These are phyloP conservation scores for Trichoderma asperelloides DNA, from an alignment of 495 filamentous ascomycete genomes.

Conservation along the genomic window DNA sequence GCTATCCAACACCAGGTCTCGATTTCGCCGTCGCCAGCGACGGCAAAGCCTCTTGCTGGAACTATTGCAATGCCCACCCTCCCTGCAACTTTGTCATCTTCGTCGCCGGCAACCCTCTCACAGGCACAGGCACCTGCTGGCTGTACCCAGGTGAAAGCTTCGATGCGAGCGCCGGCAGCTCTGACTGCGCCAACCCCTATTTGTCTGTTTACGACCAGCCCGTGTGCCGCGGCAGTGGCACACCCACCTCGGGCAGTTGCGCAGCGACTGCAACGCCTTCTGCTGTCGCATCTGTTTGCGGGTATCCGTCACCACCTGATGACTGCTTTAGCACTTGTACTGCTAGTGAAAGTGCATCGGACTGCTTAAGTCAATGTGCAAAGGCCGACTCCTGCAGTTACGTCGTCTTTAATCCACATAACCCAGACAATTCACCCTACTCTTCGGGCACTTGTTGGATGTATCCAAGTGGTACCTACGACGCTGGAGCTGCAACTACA, in stretches of 20 bases:
- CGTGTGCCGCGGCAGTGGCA: neutral
- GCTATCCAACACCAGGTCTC: neutral
- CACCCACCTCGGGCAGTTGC: neutral
- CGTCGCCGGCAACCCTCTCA: neutral
- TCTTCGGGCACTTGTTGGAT: slow-evolving; percentile 2
- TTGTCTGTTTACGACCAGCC: neutral
- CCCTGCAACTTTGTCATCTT: slow-evolving; percentile 8
- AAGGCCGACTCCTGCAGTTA: slow-evolving; percentile 2
- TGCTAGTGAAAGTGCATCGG: neutral
- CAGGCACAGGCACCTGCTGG: neutral
- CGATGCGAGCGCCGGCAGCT: neutral
- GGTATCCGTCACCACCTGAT: neutral
- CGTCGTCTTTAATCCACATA: neutral
- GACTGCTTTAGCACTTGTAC: neutral
- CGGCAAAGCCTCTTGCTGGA: neutral
- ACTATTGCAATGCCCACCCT: neutral
- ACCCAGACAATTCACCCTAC: neutral
- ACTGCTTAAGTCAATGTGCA: neutral
- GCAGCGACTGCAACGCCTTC: neutral
- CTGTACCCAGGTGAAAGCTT: slow-evolving; percentile 4
- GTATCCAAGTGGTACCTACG: neutral
- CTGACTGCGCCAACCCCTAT: slow-evolving; percentile 4
- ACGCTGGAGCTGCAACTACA: neutral
- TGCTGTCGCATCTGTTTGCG: neutral
- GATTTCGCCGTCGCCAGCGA: slow-evolving; percentile 3